Conservation (phyloP, 176 grass and related monocot genomes). For the Calamus simplicifolius region DNA sequence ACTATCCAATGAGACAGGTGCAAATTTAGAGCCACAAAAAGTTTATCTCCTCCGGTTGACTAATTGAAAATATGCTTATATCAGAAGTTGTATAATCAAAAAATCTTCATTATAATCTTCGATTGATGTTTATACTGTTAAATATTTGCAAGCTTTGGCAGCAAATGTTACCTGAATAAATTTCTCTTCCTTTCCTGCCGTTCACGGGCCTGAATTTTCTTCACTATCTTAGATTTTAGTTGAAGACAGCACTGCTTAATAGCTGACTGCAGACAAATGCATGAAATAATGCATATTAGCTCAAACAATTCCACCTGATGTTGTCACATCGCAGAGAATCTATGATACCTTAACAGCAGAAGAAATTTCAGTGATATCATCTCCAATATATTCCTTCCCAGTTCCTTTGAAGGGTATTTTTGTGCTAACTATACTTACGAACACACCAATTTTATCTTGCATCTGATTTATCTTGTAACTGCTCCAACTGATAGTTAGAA, state of each 20-base stretch:
- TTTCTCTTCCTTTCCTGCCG: conserved; percentile 93
- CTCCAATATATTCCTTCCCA: conserved; percentile 91
- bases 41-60: too few relatives aligned
- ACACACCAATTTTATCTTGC: conserved; percentile 94
- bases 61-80: too few relatives aligned
- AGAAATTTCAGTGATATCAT: conserved; percentile 94
- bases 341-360: conserved; percentile 66
- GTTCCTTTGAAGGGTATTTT: conserved; percentile 99
- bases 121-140: too few relatives aligned
- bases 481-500: conserved; percentile 58
- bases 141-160: background rate
- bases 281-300: background rate
- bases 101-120: too few relatives aligned
- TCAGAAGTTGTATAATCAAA: too few relatives aligned
- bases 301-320: background rate
- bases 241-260: conserved; percentile 92
- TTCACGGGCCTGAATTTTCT: conserved; percentile 83
- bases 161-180: conserved; percentile 45
- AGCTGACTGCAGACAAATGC: conserved; percentile 42
- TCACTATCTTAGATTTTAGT: conserved; percentile 94
- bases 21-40: too few relatives aligned
- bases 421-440: conserved; percentile 97
- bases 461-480: conserved; percentile 92
- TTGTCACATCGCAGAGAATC: background rate
- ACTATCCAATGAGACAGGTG: too few relatives aligned